Evolutionary conservation across 805 yeast species (phyloP), one percentile per base, ranked within the genome.

Genomic region (Spathaspora boniae): DNA sequence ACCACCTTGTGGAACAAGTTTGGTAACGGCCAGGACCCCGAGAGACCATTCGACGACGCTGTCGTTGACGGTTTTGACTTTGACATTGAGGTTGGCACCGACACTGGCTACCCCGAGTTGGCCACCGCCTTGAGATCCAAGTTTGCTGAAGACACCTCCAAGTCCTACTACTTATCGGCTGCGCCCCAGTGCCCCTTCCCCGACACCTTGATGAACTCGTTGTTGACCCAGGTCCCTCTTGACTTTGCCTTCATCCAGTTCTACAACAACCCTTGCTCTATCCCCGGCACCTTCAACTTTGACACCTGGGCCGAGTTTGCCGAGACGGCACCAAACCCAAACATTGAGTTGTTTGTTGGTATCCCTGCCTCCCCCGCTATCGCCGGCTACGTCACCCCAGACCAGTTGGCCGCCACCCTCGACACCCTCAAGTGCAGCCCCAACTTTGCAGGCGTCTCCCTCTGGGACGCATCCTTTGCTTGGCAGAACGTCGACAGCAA

Each of bases 151-250:
- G 58, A 54, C 38, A 4, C 45, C 12, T 68, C 82, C 30, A 83
- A 80, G 59, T 48, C 60, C 19, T 85, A 80, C 64, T 85, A 81
- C 56, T 64, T 87, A 29, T 78, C 94, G 35, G 95, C 95, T 45
- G 91, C 96, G 43, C 96, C 96, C 15, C 96, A 87, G 65, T 89
- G 96, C 65, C 82, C 78, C 17, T 83, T 80, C 56, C 95, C 96
- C 14, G 96, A 88, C 63, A 80, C 44, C 7, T 47, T 50, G 17
- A 44, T 56, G 15, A 57, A 58, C 15, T 48, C 43, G 15, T 42
- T 55, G 16, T 42, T 60, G 29, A 36, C 45, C 76, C 31, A 72
- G 59, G 78, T 86, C 8, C 67, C 75, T 25, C 68, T 88, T 46
- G 96, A 88, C 60, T 86, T 78, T 57, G 83, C 86, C 4, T 86